These are phyloP conservation scores for Aspergillus sclerotioniger DNA, from an alignment of 495 filamentous ascomycete genomes.

Conservation along the genomic window DNA sequence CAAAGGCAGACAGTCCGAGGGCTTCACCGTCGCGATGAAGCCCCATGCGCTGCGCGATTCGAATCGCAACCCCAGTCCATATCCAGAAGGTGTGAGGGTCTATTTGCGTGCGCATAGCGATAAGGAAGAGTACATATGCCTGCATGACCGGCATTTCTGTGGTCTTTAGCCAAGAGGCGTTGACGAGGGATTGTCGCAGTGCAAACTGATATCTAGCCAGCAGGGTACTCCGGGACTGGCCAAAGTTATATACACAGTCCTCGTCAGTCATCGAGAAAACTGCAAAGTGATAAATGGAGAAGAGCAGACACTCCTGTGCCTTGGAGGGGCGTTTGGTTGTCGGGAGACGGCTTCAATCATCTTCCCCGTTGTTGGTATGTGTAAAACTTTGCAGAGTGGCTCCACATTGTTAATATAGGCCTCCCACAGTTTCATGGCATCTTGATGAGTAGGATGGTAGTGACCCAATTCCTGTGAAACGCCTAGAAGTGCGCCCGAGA, in stretches of 20 bases:
- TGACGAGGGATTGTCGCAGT: conserved; percentile 24
- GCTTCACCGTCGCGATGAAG: conserved; percentile 47
- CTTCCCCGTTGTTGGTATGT: conserved; percentile 53
- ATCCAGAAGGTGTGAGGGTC: conserved; percentile 39
- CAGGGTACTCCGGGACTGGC: conserved; percentile 18
- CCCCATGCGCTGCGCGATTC: conserved; percentile 49
- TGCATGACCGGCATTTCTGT: conserved; percentile 32
- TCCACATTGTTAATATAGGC: conserved; percentile 59
- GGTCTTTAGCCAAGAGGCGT: conserved; percentile 34
- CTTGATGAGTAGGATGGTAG: conserved; percentile 15
- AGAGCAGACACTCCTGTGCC: conserved; percentile 40
- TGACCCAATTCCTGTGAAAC: conserved; percentile 6
- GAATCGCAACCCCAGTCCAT: conserved; percentile 43
- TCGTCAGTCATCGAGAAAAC: conserved; percentile 32
- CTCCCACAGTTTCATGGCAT: conserved; percentile 55
- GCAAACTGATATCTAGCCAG: conserved; percentile 20
- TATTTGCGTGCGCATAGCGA: conserved; percentile 30
- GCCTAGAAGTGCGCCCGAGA: conserved; percentile 9
- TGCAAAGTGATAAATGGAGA: conserved; percentile 42
- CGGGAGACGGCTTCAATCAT: conserved; percentile 33
- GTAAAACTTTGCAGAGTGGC: conserved; percentile 64
- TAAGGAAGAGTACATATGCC: conserved; percentile 29
- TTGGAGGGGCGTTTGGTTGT: conserved; percentile 27
- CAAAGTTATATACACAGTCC: conserved; percentile 35
- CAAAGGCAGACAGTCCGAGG: conserved; percentile 43